Evolutionary conservation across 177 flowering plant genomes (phyloP), one percentile per base, ranked within the genome.

Genomic region (Vitis hybrid): DNA sequence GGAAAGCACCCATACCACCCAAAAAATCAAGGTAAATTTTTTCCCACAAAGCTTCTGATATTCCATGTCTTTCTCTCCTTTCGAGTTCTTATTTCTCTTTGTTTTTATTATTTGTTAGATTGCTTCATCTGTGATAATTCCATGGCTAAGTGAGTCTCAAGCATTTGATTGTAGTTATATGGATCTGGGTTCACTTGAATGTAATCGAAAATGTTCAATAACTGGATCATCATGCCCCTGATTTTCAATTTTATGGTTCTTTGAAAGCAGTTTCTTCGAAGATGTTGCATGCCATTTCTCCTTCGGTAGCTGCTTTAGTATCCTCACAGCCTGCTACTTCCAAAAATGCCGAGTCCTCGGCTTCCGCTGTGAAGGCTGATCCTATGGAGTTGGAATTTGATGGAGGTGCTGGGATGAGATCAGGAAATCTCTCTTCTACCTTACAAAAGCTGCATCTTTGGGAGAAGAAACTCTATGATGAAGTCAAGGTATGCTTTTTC

Each of bases 391-490:
- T 84, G 70, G 90, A 79, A 19, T 62, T 82, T 15, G 83, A 83
- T 62, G 91, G 81, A 71, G 90, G 84, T 2, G 29, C 79, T 49
- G 80, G 74, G 33, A 67, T 74, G 74, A 77, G 83, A 65, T 75
- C 89, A 0, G 61, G 74, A 62, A 87, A 79, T 69, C 91, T 96
- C 65, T 92, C 98, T 52, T 86, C 88, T 10, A 88, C 97, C 11
- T 73, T 96, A 73, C 89, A 87, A 26, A 96, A 90, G 80, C 80
- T 94, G 3, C 81, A 81, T 66, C 86, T 92, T n/a, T 96, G 97
- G 99, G 99, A 94, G 86, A 96, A 92, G 82, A 96, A 96, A 72
- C 90, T 96, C 31, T 89, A 82, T 62, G 82, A 86, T 12, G 98
- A 96, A 87, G 99, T 96, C 19, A 96, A 94, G 97, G 99, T 96